phyloP scores from a whole-genome alignment of 2,329 filamentous ascomycete species.

The Domatiomyces globalis region DNA sequence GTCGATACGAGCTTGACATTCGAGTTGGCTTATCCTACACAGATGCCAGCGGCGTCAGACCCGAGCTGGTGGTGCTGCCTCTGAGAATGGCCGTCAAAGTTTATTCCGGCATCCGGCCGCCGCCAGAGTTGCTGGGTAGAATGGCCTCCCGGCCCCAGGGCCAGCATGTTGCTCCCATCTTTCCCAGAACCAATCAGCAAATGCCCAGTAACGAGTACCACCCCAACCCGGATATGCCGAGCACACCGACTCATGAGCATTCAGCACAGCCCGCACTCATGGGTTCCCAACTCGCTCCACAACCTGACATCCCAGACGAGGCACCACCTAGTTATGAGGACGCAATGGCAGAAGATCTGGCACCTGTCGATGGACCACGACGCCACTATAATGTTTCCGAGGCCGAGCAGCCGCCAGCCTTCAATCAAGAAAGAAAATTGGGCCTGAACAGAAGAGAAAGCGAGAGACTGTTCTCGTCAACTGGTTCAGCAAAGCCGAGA shows the following conservation, averaged over 20 bases:
- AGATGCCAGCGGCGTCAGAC: conserved; percentile 37
- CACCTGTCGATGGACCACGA: conserved; percentile 57
- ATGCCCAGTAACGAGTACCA: conserved; percentile 1
- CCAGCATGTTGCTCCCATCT: conserved; percentile 13
- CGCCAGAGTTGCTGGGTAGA: conserved; percentile 53
- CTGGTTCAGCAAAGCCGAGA: conserved; percentile 1
- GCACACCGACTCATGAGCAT: conserved; percentile 3
- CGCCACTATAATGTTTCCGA: conserved; percentile 30
- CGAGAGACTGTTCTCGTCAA: conserved; percentile 15
- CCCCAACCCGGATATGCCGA: conserved; percentile 1
- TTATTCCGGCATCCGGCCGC: conserved; percentile 77
- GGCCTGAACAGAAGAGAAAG: conserved; percentile 13
- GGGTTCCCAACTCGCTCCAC: conserved; percentile 3
- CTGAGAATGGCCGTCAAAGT: conserved; percentile 67
- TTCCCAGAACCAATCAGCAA: conserved; percentile 3
- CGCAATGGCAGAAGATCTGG: conserved; percentile 66
- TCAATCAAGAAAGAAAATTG: conserved; percentile 15
- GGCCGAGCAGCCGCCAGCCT: conserved; percentile 6
- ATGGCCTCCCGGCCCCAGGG: conserved; percentile 19
- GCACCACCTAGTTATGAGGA: conserved; percentile 94
- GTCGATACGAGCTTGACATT: conserved; percentile 72
- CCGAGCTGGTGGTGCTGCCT: conserved; percentile 66
- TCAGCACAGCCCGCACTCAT: conserved; percentile 7
- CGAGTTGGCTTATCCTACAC: conserved; percentile 66
- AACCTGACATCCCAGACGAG: conserved; percentile 39